phyloP scores from a whole-genome alignment of 257 asterid species.

The Handroanthus guayacan region DNA sequence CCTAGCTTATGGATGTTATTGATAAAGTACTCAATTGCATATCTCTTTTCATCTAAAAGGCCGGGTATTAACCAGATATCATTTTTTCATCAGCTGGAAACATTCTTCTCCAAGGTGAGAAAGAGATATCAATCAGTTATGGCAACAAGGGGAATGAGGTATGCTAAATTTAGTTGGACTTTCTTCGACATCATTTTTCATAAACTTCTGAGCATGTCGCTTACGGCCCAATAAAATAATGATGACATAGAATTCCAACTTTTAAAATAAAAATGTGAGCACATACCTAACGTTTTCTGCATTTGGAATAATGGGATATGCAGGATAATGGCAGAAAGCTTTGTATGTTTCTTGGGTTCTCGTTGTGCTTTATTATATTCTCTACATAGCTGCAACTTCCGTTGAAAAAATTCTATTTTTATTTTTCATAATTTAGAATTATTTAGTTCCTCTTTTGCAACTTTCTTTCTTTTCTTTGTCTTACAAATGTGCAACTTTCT shows the following conservation, averaged over 20 bases:
- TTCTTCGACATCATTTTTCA: slow-evolving; percentile 15
- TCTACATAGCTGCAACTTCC: background rate
- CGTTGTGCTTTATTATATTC: background rate
- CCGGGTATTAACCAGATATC: slow-evolving; percentile 25
- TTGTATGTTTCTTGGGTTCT: background rate
- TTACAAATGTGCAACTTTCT: background rate
- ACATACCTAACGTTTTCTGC: background rate
- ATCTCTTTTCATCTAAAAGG: background rate
- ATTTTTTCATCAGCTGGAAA: slow-evolving; percentile 60
- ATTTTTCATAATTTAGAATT: background rate
- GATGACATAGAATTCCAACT: background rate
- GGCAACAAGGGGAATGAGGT: slow-evolving; percentile 99
- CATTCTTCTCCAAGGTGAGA: slow-evolving; percentile 48
- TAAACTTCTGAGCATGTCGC: background rate
- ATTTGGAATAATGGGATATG: background rate
- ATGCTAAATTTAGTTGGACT: slow-evolving; percentile 29
- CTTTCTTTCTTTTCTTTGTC: background rate
- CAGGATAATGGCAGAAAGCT: background rate
- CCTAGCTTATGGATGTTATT: background rate
- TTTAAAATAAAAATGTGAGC: background rate
- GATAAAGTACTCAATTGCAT: background rate
- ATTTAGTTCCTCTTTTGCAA: background rate
- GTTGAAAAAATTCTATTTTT: background rate
- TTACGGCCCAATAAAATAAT: background rate
- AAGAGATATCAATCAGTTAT: slow-evolving; percentile 90